Percentiles rank a stretch among this genome's conserved stretches.
Conservation (phyloP, 1,284 basidiomycete species). For the Sanguinoderma infundibulare region DNA sequence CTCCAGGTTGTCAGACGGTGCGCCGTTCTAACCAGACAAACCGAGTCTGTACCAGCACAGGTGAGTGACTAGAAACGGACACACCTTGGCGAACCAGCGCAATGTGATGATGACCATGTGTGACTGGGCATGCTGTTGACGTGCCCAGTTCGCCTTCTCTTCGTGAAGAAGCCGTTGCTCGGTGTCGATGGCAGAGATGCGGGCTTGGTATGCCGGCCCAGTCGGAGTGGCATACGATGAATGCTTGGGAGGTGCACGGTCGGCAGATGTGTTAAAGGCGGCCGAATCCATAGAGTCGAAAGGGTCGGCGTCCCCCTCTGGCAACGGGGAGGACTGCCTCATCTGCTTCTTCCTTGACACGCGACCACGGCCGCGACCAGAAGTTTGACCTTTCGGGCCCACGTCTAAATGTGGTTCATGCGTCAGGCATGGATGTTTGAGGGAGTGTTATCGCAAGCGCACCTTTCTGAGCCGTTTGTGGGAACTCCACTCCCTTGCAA, state of each 20-base stretch:
- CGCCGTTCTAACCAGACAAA: neutral
- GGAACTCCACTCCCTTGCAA: neutral
- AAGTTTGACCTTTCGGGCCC: too few species aligned
- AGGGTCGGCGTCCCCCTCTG: neutral
- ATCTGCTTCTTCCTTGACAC: neutral
- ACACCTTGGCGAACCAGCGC: neutral
- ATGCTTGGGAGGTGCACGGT: neutral
- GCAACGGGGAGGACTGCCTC: neutral
- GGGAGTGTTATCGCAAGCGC: too few species aligned
- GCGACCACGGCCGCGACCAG: too few species aligned
- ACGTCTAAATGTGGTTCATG: too few species aligned
- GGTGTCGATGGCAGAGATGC: neutral
- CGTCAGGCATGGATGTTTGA: too few species aligned
- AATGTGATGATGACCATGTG: neutral
- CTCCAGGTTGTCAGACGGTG: neutral
- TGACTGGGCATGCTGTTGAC: neutral
- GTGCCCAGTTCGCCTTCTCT: neutral
- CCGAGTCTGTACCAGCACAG: too few species aligned
- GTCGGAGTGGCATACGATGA: neutral
- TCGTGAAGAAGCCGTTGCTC: neutral
- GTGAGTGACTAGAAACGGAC: too few species aligned
- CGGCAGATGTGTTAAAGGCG: neutral
- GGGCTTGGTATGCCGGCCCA: neutral
- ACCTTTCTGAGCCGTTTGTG: neutral
- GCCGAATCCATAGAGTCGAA: neutral